Conservation (phyloP, 2,329 filamentous ascomycete species). For the Curvularia sp. region DNA sequence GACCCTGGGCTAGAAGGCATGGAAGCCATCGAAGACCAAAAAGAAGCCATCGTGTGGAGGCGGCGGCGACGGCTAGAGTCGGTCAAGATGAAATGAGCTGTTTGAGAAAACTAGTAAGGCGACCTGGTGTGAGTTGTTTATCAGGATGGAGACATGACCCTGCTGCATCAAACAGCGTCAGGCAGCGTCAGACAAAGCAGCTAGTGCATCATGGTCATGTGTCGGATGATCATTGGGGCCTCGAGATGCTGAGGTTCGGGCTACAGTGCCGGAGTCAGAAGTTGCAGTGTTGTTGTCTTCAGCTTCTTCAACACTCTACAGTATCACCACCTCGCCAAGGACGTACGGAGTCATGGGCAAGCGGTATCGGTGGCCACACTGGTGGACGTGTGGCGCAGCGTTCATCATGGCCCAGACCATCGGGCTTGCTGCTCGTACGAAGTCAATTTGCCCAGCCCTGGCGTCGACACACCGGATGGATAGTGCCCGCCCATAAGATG, state of each 20-base stretch:
- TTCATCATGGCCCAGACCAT: not conserved
- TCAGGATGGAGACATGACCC: slow-evolving; percentile 10
- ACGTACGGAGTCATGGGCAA: slow-evolving; percentile 1
- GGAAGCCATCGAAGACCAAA: slow-evolving; percentile 10
- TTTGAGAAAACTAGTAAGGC: slow-evolving; percentile 1
- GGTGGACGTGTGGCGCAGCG: slow-evolving; percentile 11
- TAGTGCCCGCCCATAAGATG: slow-evolving; percentile 29
- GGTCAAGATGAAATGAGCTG: slow-evolving; percentile 15
- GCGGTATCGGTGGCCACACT: slow-evolving; percentile 1
- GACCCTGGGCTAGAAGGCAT: slow-evolving; percentile 22
- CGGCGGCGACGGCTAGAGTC: slow-evolving; percentile 7
- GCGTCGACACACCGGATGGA: slow-evolving; percentile 21
- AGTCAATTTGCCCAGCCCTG: slow-evolving; percentile 13
- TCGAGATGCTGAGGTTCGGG: not conserved
- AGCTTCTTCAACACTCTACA: not conserved
- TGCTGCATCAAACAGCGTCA: slow-evolving; percentile 14
- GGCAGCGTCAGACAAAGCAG: slow-evolving; percentile 3
- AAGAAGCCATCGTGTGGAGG: slow-evolving; percentile 6
- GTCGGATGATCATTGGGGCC: slow-evolving; percentile 15
- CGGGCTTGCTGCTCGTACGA: slow-evolving; percentile 23
- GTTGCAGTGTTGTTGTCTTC: slow-evolving; percentile 7
- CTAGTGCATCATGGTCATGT: slow-evolving; percentile 13
- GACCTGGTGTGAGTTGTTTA: slow-evolving; percentile 13
- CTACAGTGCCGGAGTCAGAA: slow-evolving; percentile 7
- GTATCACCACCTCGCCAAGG: slow-evolving; percentile 1